A percentile compares a stretch with the other conserved stretches of the same genome.
phyloP scores from a whole-genome alignment of 345 rosid genomes.

The Cochlearia excelsa region DNA sequence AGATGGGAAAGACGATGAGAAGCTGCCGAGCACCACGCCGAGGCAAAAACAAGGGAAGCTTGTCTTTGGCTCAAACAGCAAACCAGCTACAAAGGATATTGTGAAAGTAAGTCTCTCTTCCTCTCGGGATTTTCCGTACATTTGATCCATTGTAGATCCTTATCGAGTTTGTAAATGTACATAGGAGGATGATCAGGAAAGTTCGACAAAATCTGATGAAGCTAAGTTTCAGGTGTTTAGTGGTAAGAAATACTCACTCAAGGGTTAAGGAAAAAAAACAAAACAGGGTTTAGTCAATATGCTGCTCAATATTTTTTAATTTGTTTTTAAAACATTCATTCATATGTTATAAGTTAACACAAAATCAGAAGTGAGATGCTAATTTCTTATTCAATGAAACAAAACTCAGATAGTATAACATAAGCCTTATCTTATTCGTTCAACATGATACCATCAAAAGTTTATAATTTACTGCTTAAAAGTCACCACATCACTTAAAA shows the following conservation, averaged over 20 bases:
- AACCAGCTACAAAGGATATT: conserved; percentile 30
- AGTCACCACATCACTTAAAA: no score
- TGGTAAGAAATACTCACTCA: conserved; percentile 60
- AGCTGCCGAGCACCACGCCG: conserved; percentile 31
- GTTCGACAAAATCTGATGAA: conserved; percentile 36
- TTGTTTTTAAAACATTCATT: conserved; percentile 6
- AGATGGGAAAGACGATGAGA: conserved; percentile 33
- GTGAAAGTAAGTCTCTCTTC: conserved; percentile 34
- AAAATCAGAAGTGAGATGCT: no score
- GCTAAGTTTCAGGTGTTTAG: conserved; percentile 58
- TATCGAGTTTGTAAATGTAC: not conserved
- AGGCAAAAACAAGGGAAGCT: conserved; percentile 45
- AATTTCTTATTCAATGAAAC: no score
- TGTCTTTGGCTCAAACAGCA: conserved; percentile 49
- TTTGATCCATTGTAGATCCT: not conserved
- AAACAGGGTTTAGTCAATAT: not conserved
- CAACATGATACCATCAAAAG: no score
- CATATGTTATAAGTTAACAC: not conserved
- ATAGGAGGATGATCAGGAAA: conserved; percentile 37
- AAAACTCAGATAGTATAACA: no score
- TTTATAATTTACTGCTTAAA: no score
- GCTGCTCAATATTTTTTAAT: conserved; percentile 4
- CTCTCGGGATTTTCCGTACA: not conserved
- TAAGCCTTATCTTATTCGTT: no score
- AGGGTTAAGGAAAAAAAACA: not conserved